phyloP scores from a whole-genome alignment of 352 stramenopile genomes.

The Phytophthora fragariae region DNA sequence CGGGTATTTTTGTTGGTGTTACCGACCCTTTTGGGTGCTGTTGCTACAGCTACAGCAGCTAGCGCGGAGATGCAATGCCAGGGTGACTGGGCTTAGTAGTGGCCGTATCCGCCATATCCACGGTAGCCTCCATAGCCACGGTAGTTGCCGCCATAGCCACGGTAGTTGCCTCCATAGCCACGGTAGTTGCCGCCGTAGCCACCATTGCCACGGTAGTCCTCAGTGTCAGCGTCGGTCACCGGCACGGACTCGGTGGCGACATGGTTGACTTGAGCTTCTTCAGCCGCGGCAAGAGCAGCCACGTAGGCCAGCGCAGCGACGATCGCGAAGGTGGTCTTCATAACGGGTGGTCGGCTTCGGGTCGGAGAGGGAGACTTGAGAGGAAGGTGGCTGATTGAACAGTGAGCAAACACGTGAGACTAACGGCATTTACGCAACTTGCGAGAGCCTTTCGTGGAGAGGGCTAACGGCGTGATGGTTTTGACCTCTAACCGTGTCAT shows the following conservation, averaged over 20 bases:
- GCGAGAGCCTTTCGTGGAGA: too few relatives aligned
- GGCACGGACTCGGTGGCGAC: conserved; percentile 1
- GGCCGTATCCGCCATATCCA: background rate
- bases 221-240: background rate
- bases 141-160: background rate
- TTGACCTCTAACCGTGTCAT: conserved; percentile 5
- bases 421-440: background rate
- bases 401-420: conserved; percentile 8
- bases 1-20: background rate
- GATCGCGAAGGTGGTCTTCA: conserved; percentile 34
- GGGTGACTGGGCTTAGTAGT: conserved; percentile 4
- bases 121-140: background rate
- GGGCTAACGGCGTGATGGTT: too few relatives aligned
- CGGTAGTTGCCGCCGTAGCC: conserved; percentile 1
- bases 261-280: conserved; percentile 6
- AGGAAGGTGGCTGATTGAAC: conserved; percentile 6
- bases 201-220: conserved; percentile 6
- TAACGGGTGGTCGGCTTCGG: background rate
- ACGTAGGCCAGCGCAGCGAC: conserved; percentile 16
- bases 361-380: conserved; percentile 7
- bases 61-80: background rate
- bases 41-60: too few relatives aligned
- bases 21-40: too few relatives aligned
- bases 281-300: background rate
- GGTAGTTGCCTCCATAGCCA: background rate